Evolutionary conservation across 83 land plant genomes (phyloP).

Genomic region (Picea abies): DNA sequence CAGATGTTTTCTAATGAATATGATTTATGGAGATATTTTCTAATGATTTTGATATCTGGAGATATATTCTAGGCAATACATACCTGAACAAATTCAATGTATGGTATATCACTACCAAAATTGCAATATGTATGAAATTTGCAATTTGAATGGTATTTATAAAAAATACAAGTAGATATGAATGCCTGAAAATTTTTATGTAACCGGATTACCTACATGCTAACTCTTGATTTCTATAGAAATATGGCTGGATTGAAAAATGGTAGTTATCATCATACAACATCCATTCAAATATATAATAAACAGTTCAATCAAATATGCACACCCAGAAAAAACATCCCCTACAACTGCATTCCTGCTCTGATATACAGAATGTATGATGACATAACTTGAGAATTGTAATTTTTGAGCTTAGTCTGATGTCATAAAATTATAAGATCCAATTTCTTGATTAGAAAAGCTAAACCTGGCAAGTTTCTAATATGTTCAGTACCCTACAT

Average conservation of each 20-base stretch:
- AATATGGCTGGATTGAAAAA: background rate
- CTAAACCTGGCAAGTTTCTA: too few species aligned
- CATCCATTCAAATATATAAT: background rate
- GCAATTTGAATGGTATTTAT: background rate
- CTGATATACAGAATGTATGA: background rate
- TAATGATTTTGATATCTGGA: conserved; percentile 1
- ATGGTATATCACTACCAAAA: background rate
- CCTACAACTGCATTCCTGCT: background rate
- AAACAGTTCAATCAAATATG: background rate
- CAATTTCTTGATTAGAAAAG: background rate
- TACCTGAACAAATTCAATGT: conserved; percentile 1
- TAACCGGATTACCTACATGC: background rate
- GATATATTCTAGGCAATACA: too few species aligned
- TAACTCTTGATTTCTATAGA: background rate
- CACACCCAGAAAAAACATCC: background rate
- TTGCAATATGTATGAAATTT: background rate
- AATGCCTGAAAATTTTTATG: background rate
- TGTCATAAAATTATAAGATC: background rate
- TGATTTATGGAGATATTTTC: background rate
- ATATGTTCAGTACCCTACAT: too few species aligned
- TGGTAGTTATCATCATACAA: background rate
- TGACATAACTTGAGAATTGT: background rate
- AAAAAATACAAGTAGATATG: background rate
- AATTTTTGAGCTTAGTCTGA: background rate
- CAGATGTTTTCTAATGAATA: too few species aligned